Evolutionary conservation across 495 filamentous ascomycete genomes (phyloP).

Genomic region (Penicillium roqueforti): DNA sequence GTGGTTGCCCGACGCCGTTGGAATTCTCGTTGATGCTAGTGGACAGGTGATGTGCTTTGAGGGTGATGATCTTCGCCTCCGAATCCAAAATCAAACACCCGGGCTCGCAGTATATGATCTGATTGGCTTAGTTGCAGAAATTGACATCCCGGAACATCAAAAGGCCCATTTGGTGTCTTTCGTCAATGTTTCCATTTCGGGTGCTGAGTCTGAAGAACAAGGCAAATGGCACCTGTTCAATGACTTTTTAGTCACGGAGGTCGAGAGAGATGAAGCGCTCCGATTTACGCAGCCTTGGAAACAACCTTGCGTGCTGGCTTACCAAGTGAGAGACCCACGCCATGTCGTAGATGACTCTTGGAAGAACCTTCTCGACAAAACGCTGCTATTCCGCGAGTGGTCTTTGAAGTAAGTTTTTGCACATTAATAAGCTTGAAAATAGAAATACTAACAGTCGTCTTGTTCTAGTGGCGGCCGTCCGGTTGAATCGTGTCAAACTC

Average conservation of each 20-base stretch:
- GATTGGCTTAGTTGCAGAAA: constrained; percentile 84
- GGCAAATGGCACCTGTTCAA: constrained; percentile 93
- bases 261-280: constrained; percentile 75
- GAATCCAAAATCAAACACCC: constrained; percentile 57
- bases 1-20: constrained; percentile 90
- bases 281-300: constrained; percentile 90
- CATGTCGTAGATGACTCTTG: constrained; percentile 78
- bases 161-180: constrained; percentile 89
- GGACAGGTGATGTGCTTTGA: constrained; percentile 87
- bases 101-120: constrained; percentile 81
- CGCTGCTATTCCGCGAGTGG: constrained; percentile 72
- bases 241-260: constrained; percentile 86
- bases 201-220: constrained; percentile 46
- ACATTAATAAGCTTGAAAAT: not conserved
- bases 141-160: constrained; percentile 75
- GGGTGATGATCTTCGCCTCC: constrained; percentile 65
- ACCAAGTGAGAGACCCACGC: constrained; percentile 70
- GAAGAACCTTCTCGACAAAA: constrained; percentile 78
- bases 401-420: constrained; percentile 51
- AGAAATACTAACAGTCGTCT: constrained; percentile 4
- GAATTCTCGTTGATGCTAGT: constrained; percentile 67
- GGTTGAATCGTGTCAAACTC: constrained; percentile 49
- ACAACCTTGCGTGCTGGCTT: constrained; percentile 78
- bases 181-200: constrained; percentile 78
- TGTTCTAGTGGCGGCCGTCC: constrained; percentile 31